Conservation (phyloP, 306 rosid species). For the Glycine soja region DNA sequence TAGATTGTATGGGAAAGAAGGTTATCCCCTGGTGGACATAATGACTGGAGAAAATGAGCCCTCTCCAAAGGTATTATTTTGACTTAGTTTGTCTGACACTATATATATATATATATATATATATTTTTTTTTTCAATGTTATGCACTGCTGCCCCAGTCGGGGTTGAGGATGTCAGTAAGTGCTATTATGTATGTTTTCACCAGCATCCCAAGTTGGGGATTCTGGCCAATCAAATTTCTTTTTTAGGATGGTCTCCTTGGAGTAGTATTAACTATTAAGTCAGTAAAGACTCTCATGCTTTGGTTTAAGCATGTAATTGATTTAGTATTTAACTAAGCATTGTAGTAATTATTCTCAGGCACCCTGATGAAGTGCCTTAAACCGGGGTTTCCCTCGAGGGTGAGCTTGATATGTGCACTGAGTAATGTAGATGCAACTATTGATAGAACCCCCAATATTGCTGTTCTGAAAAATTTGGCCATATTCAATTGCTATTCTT, state of each 20-base stretch:
- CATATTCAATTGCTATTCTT: slow-evolving; percentile 23
- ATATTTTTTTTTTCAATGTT: not conserved
- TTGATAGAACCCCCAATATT: slow-evolving; percentile 27
- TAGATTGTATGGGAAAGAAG: slow-evolving; percentile 94
- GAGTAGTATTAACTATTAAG: not conserved
- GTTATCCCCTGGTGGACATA: slow-evolving; percentile 93
- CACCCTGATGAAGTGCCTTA: slow-evolving; percentile 22
- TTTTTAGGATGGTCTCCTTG: not conserved
- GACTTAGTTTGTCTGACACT: not conserved
- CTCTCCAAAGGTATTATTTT: slow-evolving; percentile 80
- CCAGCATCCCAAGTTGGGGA: slow-evolving; percentile 27
- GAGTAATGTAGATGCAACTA: slow-evolving; percentile 30
- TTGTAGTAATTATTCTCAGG: slow-evolving; percentile 5
- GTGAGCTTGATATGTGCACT: not conserved
- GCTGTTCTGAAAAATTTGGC: slow-evolving; percentile 8
- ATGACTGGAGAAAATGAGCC: slow-evolving; percentile 97
- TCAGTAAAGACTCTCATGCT: not conserved
- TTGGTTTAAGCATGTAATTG: slow-evolving; percentile 12
- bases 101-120: too few species aligned
- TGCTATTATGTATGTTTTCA: slow-evolving; percentile 9
- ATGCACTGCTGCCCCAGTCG: not conserved
- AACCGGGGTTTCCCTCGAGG: slow-evolving; percentile 22
- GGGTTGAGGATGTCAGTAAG: slow-evolving; percentile 23
- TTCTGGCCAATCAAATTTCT: not conserved
- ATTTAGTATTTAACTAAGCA: slow-evolving; percentile 10